Base-by-base conservation (phyloP, 2,329 filamentous ascomycete genomes). In the Fusarium sp. region DNA sequence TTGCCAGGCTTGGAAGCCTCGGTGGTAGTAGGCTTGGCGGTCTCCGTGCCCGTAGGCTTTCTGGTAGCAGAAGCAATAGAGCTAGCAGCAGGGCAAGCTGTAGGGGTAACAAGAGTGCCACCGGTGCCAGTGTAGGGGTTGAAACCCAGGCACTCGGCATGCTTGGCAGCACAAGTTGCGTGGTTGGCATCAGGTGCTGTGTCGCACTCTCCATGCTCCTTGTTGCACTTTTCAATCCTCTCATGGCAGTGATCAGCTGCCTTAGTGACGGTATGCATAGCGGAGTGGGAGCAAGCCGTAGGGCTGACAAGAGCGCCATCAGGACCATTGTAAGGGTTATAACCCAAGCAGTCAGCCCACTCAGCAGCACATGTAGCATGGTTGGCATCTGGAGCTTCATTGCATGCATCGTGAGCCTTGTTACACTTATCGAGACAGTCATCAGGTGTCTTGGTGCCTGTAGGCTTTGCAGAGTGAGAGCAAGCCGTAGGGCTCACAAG, bases 181-280 rank as follows among this genome's bases (percentile, higher is more conserved):
- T 67, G 64, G 18, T 67, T 67, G 8, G 64, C 64, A 23, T 42
- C 33, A 14, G 61, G 64, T 0, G 61, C 62, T 0, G 14, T n/a
- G 4, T 50, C 15, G 18, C 64, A 67, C 1, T 35, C 30, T 2
- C 40, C 30, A 5, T 55, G 54, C 5, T 50, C 57, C 6, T 23
- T 23, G 30, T 33, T 35, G n/a, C 64, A 67, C 17, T 60, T 64
- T 4, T 30, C 30, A 30, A 30, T 30, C 30, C 9, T 30, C 30
- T 30, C 10, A 8, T 30, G 8, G 30, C 30, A 30, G 4, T 30
- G 7, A 10, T 30, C 30, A 30, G 30, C 30, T 30, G 7, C 30
- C 30, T 30, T 30, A 5, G 30, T 48, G 18, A 11, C 26, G 6
- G 45, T 49, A 5, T n/a, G 27, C 27, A 8, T 23, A 4, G 30